Evolutionary conservation across 352 stramenopile genomes (phyloP).

Genomic region (Pythium scleroteichum): DNA sequence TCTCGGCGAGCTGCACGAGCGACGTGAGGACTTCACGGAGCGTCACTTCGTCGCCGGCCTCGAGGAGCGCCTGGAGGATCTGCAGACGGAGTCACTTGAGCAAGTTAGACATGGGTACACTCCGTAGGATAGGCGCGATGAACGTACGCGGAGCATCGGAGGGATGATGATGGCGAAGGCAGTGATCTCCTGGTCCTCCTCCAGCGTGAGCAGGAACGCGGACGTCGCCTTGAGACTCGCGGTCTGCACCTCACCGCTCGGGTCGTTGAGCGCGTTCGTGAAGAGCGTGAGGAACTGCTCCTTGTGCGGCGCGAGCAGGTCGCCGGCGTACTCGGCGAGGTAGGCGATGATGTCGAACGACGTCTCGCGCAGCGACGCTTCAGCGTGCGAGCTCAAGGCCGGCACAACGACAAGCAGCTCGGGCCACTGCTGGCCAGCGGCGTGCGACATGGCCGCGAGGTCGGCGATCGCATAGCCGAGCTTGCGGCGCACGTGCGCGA

Average conservation of each 20-base stretch:
- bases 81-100: slow-evolving; percentile 12
- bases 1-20: slow-evolving; percentile 73
- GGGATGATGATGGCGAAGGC: slow-evolving; percentile 71
- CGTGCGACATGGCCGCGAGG: slow-evolving; percentile 55
- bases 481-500: slow-evolving; percentile 82
- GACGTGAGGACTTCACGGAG: slow-evolving; percentile 74
- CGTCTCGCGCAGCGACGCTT: slow-evolving; percentile 68
- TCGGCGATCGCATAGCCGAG: slow-evolving; percentile 78
- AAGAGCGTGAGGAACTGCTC: slow-evolving; percentile 82
- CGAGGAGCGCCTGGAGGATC: slow-evolving; percentile 73
- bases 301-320: slow-evolving; percentile 72
- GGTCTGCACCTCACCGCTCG: slow-evolving; percentile 62
- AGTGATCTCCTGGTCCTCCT: slow-evolving; percentile 63
- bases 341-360: slow-evolving; percentile 78
- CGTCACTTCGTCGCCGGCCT: slow-evolving; percentile 54
- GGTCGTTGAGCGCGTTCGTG: slow-evolving; percentile 68
- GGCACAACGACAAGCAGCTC: slow-evolving; percentile 71
- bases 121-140: background rate
- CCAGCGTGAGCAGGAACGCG: slow-evolving; percentile 75
- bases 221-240: slow-evolving; percentile 69
- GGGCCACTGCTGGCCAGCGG: slow-evolving; percentile 61
- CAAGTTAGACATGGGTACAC: slow-evolving; percentile 3
- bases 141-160: slow-evolving; percentile 64
- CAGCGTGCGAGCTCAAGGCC: slow-evolving; percentile 52
- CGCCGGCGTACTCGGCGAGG: slow-evolving; percentile 68